Evolutionary conservation across 768 basidiomycete genomes (phyloP), one percentile per base, ranked within the genome.

Genomic region (Pisolithus sp.): DNA sequence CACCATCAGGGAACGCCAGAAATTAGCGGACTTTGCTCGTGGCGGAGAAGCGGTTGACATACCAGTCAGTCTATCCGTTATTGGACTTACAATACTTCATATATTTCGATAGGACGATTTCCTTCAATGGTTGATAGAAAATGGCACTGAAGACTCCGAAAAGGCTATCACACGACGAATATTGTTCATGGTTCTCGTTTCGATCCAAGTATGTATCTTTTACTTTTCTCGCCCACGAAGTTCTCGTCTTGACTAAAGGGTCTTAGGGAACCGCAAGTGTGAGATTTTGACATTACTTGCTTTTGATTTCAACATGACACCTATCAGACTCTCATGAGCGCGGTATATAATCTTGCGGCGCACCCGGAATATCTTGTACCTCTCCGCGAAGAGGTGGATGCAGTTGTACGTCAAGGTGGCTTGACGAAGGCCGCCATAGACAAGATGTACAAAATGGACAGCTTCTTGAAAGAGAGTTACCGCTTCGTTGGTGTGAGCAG

Each of bases 301-400:
- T 30, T 34, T 18, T 15, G 17, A 46, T 20, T 9, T 1, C 15
- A 7, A n/a, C 13, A 46, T 46, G n/a, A 34, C 31, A n/a, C 12
- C 21, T 21, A 10, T 10, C 31, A 47, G 46, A 9, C 31, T 47
- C n/a, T 47, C 7, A 15, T 47, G 17, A 2, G 4, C 12, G 46
- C n/a, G 28, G 3, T 47, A 18, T 47, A 21, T 10, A 47, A 47
- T 20, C 46, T 47, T 47, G 46, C 46, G 46, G 46, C 46, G 12
- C 31, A 47, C 20, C 46, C 46, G 12, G 46, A 52, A 8, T 52
- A 48, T 7, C 18, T 43, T 30, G 50, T 56, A 13, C 62, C 65
- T 21, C 53, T 75, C 10, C 65, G 73, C 2, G 62, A 68, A 44
- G 75, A 76, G 51, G 59, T 70, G 18, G 67, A 71, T 23, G 38